phyloP scores from a whole-genome alignment of 2,329 filamentous ascomycete species.

The Epichloe hybrida region DNA sequence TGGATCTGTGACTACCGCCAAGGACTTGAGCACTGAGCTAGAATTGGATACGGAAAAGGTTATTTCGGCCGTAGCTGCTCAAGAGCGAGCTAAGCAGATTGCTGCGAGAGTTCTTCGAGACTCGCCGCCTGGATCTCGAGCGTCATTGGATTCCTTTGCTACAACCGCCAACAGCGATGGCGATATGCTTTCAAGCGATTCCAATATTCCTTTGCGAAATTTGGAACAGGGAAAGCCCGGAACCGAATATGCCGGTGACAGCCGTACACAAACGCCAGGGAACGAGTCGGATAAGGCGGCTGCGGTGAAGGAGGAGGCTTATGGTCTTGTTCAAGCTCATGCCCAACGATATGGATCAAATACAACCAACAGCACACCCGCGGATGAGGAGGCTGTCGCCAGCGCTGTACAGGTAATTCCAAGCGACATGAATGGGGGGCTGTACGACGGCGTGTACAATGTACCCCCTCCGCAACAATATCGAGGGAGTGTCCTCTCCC shows the following conservation, averaged over 20 bases:
- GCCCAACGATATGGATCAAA: conserved; percentile 15
- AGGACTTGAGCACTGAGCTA: conserved; percentile 14
- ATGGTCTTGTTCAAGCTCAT: conserved; percentile 30
- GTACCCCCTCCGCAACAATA: conserved; percentile 28
- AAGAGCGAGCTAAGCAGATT: conserved; percentile 28
- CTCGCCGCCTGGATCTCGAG: conserved; percentile 22
- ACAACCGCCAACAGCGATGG: conserved; percentile 16
- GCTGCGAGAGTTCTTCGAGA: conserved; percentile 25
- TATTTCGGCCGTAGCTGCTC: conserved; percentile 26
- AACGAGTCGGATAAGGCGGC: not conserved
- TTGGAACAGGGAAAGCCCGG: conserved; percentile 9
- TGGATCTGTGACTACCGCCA: conserved; percentile 20
- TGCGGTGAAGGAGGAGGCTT: conserved; percentile 21
- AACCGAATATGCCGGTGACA: not conserved
- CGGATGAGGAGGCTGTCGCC: conserved; percentile 8
- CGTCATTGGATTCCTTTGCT: conserved; percentile 25
- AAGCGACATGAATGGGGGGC: conserved; percentile 25
- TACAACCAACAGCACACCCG: conserved; percentile 3
- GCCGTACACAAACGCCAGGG: not conserved
- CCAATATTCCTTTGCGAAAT: conserved; percentile 20
- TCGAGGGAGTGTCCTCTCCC: conserved; percentile 31
- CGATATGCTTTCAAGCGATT: conserved; percentile 11
- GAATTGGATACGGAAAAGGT: conserved; percentile 14
- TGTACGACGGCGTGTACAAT: conserved; percentile 27
- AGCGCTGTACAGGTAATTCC: conserved; percentile 8